Conservation (phyloP, 2,329 filamentous ascomycete species). For the Xylaria sp. region DNA sequence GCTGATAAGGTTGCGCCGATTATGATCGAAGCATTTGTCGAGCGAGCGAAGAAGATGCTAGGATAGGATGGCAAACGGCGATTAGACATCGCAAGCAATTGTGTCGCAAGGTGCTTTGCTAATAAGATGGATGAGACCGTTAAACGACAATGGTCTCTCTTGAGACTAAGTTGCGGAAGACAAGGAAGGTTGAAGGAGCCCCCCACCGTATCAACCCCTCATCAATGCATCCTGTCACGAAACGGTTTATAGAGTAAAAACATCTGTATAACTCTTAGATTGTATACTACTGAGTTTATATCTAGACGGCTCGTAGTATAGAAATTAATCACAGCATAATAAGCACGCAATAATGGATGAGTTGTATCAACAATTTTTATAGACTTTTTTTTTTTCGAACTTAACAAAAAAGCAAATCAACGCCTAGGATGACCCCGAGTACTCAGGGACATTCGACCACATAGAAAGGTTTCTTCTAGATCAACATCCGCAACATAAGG, state of each 20-base stretch:
- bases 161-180: neutral
- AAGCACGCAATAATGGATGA: neutral
- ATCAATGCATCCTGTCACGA: neutral
- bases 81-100: conserved; percentile 40
- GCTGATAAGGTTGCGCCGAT: conserved; percentile 84
- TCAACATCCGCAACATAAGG: conserved; percentile 3
- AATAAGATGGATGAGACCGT: neutral
- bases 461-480: conserved; percentile 29
- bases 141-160: neutral
- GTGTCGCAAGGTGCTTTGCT: neutral
- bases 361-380: conserved; percentile 22
- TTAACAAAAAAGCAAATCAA: conserved; percentile 28
- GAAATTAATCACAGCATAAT: neutral
- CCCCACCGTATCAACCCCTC: neutral
- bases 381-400: conserved; percentile 24
- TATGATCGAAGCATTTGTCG: conserved; percentile 96
- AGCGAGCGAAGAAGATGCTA: conserved; percentile 73
- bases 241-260: neutral
- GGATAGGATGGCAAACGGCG: conserved; percentile 10
- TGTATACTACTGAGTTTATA: conserved; percentile 4
- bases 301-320: neutral
- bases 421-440: conserved; percentile 8
- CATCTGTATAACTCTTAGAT: conserved; percentile 14
- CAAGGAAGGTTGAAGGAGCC: neutral
- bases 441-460: conserved; percentile 3